Evolutionary conservation across 129 eudicot species (phyloP).

Genomic region (Oenanthe sinensis): DNA sequence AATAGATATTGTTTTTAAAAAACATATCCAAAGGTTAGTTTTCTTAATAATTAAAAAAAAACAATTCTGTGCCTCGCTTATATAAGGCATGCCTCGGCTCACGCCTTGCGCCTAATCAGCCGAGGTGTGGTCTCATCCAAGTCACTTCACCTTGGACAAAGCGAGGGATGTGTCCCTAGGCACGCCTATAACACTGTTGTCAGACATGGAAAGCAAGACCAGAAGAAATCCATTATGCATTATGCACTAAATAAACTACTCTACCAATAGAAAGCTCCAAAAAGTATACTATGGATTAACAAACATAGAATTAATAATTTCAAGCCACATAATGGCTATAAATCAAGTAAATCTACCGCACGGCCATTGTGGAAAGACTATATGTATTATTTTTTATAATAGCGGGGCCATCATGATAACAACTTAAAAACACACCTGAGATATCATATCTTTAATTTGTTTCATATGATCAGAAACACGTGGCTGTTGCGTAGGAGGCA

Average conservation of each 20-base stretch:
- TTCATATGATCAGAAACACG: constrained; percentile 83
- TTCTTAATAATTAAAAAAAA: too few relatives aligned
- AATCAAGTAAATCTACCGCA: neutral
- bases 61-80: neutral
- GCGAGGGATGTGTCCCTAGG: neutral
- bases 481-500: constrained; percentile 67
- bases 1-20: too few relatives aligned
- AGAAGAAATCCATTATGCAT: neutral
- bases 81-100: neutral
- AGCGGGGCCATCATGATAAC: neutral
- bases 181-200: neutral
- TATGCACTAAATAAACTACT: neutral
- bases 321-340: constrained; percentile 2
- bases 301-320: neutral
- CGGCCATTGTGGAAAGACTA: neutral
- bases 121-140: neutral
- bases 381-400: neutral
- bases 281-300: neutral
- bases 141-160: neutral
- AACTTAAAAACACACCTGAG: constrained; percentile 32
- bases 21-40: too few relatives aligned
- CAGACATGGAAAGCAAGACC: neutral
- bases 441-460: constrained; percentile 63
- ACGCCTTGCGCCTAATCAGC: neutral
- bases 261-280: neutral